Evolutionary conservation across 371 early-diverging fungal species (phyloP), one percentile per base, ranked within the genome.

Genomic region (Chytridium lagenaria): DNA sequence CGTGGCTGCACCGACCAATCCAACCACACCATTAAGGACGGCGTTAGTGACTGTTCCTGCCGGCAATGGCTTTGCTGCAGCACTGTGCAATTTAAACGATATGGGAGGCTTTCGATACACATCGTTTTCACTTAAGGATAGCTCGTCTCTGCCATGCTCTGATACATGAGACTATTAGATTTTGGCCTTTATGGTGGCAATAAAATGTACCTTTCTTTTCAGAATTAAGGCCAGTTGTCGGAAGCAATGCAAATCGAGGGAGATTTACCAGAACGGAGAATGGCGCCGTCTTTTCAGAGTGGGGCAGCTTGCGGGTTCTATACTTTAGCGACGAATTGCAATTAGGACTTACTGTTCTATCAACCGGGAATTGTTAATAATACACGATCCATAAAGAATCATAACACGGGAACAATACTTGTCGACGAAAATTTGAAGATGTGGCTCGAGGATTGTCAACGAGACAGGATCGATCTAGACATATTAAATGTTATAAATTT

Each of bases 401-500:
- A 72, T 51, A 22, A 77, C 59, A 10, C 79, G 67, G 10, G 1
- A 37, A 39, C 71, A 79, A 55, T 61, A 79, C 15, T 74, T 70
- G 39, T 77, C 74, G 3, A 77, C 77, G 50, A 70, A 73, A 19
- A 50, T 7, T 2, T 28, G 2, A 2, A 71, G n/a, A 52, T 73
- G 72, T 0, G 59, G 39, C 15, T 72, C 63, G 1, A 71, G 37
- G 22, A 76, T 33, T 16, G 74, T 67, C 51, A 71, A 55, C 52
- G 72, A 70, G 10, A 76, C 61, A 22, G 79, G 77, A 39, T 79
- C 79, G 39, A 79, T 79, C 77, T 79, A 2, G 34, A 69, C 5
- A 31, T 59, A n/a, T 22, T 26, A 33, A 15, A 30, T 50, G 34
- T 51, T 19, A 36, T n/a, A 19, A 37, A 64, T 67, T 16, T 23